phyloP scores from a whole-genome alignment of 495 filamentous ascomycete genomes.

The Neurospora sp. region DNA sequence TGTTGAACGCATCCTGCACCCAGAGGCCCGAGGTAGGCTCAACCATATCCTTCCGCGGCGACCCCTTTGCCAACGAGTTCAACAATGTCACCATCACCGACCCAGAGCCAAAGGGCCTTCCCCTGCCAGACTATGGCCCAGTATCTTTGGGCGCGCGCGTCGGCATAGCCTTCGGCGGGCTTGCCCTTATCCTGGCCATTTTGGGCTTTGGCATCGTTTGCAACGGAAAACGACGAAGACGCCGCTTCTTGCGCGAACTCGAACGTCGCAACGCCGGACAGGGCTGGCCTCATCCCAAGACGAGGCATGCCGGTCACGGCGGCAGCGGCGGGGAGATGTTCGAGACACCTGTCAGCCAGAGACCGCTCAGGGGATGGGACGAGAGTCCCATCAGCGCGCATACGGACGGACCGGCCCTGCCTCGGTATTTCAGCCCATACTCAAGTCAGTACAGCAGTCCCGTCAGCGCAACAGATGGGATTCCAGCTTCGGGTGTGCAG shows the following conservation, averaged over 20 bases:
- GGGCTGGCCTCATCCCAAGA: constrained; percentile 28
- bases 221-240: constrained; percentile 38
- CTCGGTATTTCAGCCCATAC: constrained; percentile 41
- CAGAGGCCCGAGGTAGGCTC: constrained; percentile 28
- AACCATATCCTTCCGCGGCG: constrained; percentile 34
- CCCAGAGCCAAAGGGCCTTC: constrained; percentile 23
- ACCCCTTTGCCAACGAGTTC: constrained; percentile 36
- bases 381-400: constrained; percentile 34
- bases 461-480: constrained; percentile 26
- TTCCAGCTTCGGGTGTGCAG: constrained; percentile 10
- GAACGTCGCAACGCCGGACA: constrained; percentile 20
- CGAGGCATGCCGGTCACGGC: constrained; percentile 12
- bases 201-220: constrained; percentile 37
- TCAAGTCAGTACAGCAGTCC: constrained; percentile 38
- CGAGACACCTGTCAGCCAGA: constrained; percentile 40
- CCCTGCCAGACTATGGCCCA: constrained; percentile 23
- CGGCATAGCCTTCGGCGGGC: constrained; percentile 40
- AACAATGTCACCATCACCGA: constrained; percentile 28
- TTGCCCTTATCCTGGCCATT: constrained; percentile 33
- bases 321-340: constrained; percentile 27
- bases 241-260: constrained; percentile 32
- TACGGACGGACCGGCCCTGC: constrained; percentile 26
- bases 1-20: constrained; percentile 38
- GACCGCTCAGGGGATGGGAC: constrained; percentile 35
- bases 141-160: constrained; percentile 40